Percentiles rank a stretch among this genome's conserved stretches.
These are phyloP conservation scores for Beauveria australis DNA, from an alignment of 2,329 filamentous ascomycete genomes.

Conservation along the genomic window DNA sequence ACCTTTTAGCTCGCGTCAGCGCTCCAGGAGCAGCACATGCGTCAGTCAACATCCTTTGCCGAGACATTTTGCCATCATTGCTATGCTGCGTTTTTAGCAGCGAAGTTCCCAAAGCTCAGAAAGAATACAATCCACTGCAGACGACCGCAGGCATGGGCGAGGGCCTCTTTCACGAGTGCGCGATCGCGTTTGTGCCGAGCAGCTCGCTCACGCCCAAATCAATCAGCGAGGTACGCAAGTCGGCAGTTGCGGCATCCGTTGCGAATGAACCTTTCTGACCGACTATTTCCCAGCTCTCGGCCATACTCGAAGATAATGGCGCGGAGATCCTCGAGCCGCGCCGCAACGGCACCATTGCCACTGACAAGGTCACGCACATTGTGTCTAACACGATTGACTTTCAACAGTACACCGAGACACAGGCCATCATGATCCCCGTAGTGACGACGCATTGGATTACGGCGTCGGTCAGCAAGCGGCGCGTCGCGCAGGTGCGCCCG, in stretches of 20 bases:
- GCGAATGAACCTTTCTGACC: background rate
- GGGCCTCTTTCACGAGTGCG: slow-evolving; percentile 34
- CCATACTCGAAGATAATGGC: slow-evolving; percentile 39
- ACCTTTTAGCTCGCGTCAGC: background rate
- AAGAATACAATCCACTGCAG: background rate
- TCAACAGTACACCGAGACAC: slow-evolving; percentile 68
- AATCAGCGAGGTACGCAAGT: slow-evolving; percentile 30
- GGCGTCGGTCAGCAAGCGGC: slow-evolving; percentile 59
- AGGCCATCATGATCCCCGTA: slow-evolving; percentile 73
- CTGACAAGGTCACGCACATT: slow-evolving; percentile 46
- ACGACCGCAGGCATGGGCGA: slow-evolving; percentile 20
- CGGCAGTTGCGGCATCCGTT: background rate
- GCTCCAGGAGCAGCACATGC: background rate
- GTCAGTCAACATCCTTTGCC: background rate
- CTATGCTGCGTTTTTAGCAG: background rate
- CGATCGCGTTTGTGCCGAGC: slow-evolving; percentile 38
- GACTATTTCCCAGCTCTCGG: slow-evolving; percentile 28
- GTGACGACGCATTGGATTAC: slow-evolving; percentile 77
- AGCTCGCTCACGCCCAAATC: slow-evolving; percentile 29
- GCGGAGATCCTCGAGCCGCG: slow-evolving; percentile 39
- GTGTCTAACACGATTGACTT: slow-evolving; percentile 78
- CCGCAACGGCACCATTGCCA: slow-evolving; percentile 39
- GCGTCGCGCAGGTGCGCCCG: slow-evolving; percentile 68
- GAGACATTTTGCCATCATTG: background rate
- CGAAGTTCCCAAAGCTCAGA: background rate